Percentiles rank a stretch among this genome's conserved stretches.
phyloP scores from a whole-genome alignment of 306 rosid species.

The Trifolium dubium region DNA sequence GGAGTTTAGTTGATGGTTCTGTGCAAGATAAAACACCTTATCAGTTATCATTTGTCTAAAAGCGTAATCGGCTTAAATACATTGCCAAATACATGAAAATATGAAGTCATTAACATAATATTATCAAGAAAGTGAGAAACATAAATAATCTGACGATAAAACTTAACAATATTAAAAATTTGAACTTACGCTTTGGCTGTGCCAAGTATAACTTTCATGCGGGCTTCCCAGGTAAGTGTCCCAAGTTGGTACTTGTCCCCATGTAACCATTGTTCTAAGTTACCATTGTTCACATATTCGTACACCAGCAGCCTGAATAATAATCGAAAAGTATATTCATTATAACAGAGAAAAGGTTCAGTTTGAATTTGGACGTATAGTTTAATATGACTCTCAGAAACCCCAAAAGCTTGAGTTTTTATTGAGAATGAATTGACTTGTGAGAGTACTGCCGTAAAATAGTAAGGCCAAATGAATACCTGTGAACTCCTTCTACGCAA shows the following conservation, averaged over 20 bases:
- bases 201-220: conserved; percentile 84
- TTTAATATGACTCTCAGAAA: not conserved
- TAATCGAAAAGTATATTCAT: conserved; percentile 20
- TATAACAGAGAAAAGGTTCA: conserved; percentile 8
- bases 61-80: too few relatives aligned
- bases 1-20: too few relatives aligned
- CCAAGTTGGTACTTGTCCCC: conserved; percentile 82
- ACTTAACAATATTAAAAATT: not conserved
- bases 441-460: conserved; percentile 5
- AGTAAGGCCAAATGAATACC: conserved; percentile 49
- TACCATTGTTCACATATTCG: conserved; percentile 95
- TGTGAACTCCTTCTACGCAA: conserved; percentile 91
- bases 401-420: conserved; percentile 19
- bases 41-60: too few relatives aligned
- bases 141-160: not conserved
- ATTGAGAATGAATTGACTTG: conserved; percentile 15
- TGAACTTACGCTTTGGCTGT: conserved; percentile 95
- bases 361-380: conserved; percentile 18
- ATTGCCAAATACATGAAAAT: not conserved
- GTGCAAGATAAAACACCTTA: too few relatives aligned
- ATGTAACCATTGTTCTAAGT: conserved; percentile 95
- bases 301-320: conserved; percentile 84
- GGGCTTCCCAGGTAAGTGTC: conserved; percentile 88
- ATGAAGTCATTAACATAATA: conserved; percentile 3
- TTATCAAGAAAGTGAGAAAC: conserved; percentile 15